Conservation (phyloP, 2,329 filamentous ascomycete genomes). For the Botrytis porri region DNA sequence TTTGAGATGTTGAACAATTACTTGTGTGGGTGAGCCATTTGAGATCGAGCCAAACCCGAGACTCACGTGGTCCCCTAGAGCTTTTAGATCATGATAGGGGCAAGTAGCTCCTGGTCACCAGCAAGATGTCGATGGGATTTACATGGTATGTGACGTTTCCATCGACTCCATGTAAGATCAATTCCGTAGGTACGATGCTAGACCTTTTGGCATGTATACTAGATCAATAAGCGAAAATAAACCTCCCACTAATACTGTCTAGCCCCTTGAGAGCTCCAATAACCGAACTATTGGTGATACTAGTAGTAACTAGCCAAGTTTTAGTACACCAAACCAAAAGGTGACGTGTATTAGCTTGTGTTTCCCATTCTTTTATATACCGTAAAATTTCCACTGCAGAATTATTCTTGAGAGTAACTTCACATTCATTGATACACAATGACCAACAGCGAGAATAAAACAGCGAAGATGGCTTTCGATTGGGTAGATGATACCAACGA, state of each 20-base stretch:
- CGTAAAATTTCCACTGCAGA: no score
- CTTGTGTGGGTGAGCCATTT: background rate
- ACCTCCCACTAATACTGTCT: background rate
- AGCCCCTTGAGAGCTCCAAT: background rate
- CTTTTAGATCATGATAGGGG: background rate
- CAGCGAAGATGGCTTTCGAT: background rate
- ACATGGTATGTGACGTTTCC: background rate
- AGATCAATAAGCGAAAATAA: background rate
- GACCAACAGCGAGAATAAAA: background rate
- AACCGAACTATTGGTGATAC: background rate
- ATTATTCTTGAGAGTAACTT: background rate
- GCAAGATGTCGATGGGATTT: fast-evolving
- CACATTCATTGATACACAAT: background rate
- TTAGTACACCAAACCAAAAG: background rate
- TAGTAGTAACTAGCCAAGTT: background rate
- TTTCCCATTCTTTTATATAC: background rate
- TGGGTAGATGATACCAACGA: background rate
- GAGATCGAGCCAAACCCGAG: background rate
- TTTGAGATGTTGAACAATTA: background rate
- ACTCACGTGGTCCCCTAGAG: background rate
- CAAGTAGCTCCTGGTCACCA: background rate
- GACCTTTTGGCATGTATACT: background rate
- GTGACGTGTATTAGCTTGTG: background rate
- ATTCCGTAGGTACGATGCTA: background rate
- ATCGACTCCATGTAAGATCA: background rate